Evolutionary conservation across 306 rosid genomes (phyloP).

Genomic region (Rosa multiflora): DNA sequence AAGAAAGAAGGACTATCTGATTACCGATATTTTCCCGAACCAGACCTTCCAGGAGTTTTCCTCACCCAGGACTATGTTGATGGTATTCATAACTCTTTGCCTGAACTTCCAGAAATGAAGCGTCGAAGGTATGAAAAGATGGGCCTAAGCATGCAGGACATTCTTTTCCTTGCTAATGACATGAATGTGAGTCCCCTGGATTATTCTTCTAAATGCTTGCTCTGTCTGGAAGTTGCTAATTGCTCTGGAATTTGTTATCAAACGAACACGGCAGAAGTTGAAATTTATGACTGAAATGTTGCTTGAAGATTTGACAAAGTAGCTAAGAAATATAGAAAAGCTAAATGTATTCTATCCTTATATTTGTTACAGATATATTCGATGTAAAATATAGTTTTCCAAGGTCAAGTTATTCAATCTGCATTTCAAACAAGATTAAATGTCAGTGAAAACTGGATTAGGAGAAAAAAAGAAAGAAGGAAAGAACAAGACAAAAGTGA

Average conservation of each 20-base stretch:
- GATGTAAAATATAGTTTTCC: background rate
- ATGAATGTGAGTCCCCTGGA: constrained; percentile 57
- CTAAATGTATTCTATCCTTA: background rate
- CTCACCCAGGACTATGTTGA: constrained; percentile 74
- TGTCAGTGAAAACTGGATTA: background rate
- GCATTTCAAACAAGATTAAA: background rate
- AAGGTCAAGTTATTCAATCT: background rate
- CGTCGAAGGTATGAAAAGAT: constrained; percentile 78
- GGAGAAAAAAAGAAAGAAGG: background rate
- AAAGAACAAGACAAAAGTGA: background rate
- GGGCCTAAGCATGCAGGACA: constrained; percentile 94
- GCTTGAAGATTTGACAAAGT: background rate
- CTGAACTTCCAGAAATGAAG: constrained; percentile 93
- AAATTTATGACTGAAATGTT: background rate
- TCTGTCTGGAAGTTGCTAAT: constrained; percentile 8
- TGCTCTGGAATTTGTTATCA: background rate
- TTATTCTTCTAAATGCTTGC: background rate
- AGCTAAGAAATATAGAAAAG: background rate
- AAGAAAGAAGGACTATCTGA: constrained; percentile 97
- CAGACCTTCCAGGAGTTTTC: constrained; percentile 83
- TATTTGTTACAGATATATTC: background rate
- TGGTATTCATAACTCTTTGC: constrained; percentile 55
- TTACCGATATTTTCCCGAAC: constrained; percentile 97
- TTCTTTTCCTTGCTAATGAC: constrained; percentile 86
- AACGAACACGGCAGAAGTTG: background rate